Conservation (phyloP, 805 yeast genomes). For the Suhomyces canberraensis region DNA sequence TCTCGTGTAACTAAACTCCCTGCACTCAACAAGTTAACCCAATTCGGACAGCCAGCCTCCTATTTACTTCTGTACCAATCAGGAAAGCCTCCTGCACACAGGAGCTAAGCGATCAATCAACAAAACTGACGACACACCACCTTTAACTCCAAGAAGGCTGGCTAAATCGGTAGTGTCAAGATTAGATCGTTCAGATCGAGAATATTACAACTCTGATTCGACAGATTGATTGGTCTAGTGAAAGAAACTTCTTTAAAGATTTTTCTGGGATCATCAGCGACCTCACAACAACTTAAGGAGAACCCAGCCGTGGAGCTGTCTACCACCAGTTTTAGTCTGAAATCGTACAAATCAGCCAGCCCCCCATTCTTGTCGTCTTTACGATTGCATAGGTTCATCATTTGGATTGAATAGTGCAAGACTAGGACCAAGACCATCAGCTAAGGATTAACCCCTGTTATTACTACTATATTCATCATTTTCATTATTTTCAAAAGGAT, state of each 20-base stretch:
- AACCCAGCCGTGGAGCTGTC: too few species aligned
- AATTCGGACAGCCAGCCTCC: slow-evolving; percentile 2
- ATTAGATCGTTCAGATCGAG: neutral
- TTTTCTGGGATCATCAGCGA: neutral
- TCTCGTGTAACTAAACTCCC: too few species aligned
- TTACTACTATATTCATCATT: too few species aligned
- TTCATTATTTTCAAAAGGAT: too few species aligned
- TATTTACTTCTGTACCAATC: slow-evolving; percentile 2
- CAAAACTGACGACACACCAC: slow-evolving; percentile 1
- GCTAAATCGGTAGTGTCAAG: neutral
- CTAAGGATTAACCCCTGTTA: too few species aligned
- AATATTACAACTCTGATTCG: neutral
- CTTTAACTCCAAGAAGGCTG: slow-evolving; percentile 2
- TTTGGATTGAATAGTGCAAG: neutral
- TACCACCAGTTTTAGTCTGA: too few species aligned
- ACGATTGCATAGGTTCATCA: neutral
- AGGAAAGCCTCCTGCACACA: slow-evolving; percentile 1
- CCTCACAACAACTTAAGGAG: neutral
- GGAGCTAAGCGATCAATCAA: slow-evolving; percentile 3
- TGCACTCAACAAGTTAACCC: neutral
- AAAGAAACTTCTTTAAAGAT: too few species aligned
- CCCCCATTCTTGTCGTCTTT: neutral
- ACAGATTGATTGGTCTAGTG: neutral
- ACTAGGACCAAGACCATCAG: too few species aligned
- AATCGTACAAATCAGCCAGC: too few species aligned